Conservation (phyloP, 2,329 filamentous ascomycete species). For the Diaporthe nobilis region DNA sequence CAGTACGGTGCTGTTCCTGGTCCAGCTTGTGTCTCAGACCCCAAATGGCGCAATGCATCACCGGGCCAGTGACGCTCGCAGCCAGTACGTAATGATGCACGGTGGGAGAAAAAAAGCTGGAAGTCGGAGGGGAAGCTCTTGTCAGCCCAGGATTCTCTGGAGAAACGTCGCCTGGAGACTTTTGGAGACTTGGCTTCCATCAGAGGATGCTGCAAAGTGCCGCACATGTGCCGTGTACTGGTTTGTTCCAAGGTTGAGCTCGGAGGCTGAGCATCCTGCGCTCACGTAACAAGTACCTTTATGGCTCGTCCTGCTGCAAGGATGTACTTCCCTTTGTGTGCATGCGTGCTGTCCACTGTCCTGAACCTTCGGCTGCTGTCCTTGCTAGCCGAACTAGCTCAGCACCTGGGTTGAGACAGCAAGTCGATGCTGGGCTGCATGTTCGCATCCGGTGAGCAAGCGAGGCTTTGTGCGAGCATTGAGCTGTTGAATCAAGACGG, state of each 20-base stretch:
- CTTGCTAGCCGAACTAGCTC: conserved; percentile 16
- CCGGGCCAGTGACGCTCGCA: conserved; percentile 33
- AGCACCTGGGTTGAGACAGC: conserved; percentile 22
- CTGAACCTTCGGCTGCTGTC: conserved; percentile 21
- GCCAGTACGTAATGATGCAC: conserved; percentile 38
- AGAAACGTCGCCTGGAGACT: not conserved
- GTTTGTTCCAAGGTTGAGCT: conserved; percentile 12
- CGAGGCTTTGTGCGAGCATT: conserved; percentile 22
- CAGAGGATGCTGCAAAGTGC: not conserved
- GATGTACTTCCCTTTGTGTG: not conserved
- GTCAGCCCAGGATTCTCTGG: conserved; percentile 17
- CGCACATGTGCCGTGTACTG: not conserved
- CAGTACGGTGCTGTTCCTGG: conserved; percentile 31
- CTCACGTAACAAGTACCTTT: conserved; percentile 27
- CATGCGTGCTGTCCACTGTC: not conserved
- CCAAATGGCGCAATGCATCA: conserved; percentile 37
- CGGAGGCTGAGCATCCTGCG: conserved; percentile 28
- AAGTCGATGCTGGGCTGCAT: not conserved
- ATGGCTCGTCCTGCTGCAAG: not conserved
- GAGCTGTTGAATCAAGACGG: conserved; percentile 23
- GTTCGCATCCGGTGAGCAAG: conserved; percentile 9
- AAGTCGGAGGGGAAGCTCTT: conserved; percentile 19
- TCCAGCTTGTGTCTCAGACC: conserved; percentile 36
- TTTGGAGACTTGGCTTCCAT: conserved; percentile 18
- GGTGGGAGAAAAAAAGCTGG: conserved; percentile 11